Evolutionary conservation across 208 protist species (phyloP).

Genomic region (Acanthamoeba royreba): DNA sequence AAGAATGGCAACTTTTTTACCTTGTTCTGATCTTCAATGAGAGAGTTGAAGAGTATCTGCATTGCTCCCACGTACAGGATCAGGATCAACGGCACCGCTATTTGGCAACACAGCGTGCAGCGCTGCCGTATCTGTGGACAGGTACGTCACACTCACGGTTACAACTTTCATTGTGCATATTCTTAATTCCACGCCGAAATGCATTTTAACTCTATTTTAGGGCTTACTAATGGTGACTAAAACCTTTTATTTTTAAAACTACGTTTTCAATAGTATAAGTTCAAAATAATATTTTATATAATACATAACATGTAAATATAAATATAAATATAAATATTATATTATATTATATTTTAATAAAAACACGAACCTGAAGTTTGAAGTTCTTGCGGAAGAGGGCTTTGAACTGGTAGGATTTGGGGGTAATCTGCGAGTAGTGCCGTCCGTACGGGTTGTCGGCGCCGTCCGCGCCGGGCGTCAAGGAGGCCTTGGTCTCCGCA

Average conservation of each 20-base stretch:
- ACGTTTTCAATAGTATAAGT: not conserved
- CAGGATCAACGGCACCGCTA: not conserved
- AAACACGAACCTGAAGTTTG: not conserved
- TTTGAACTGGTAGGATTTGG: slow-evolving; percentile 42
- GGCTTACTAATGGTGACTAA: not conserved
- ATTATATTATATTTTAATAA: not conserved
- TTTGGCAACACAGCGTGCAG: slow-evolving; percentile 16
- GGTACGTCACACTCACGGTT: not conserved
- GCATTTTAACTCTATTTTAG: not conserved
- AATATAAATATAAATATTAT: not conserved
- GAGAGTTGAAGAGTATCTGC: slow-evolving; percentile 21
- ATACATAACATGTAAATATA: too few relatives aligned
- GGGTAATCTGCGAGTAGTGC: not conserved
- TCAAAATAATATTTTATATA: not conserved
- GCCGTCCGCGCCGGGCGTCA: not conserved
- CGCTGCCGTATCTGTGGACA: not conserved
- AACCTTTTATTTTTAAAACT: not conserved
- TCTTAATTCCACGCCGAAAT: too few relatives aligned
- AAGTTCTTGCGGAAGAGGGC: slow-evolving; percentile 41
- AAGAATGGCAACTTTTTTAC: not conserved
- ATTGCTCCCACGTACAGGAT: slow-evolving; percentile 4
- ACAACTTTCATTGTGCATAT: not conserved
- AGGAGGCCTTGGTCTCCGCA: not conserved
- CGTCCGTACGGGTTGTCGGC: not conserved
- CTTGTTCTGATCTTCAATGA: not conserved